Conservation (phyloP, 2,329 filamentous ascomycete genomes). For the Acrodontium crateriforme region DNA sequence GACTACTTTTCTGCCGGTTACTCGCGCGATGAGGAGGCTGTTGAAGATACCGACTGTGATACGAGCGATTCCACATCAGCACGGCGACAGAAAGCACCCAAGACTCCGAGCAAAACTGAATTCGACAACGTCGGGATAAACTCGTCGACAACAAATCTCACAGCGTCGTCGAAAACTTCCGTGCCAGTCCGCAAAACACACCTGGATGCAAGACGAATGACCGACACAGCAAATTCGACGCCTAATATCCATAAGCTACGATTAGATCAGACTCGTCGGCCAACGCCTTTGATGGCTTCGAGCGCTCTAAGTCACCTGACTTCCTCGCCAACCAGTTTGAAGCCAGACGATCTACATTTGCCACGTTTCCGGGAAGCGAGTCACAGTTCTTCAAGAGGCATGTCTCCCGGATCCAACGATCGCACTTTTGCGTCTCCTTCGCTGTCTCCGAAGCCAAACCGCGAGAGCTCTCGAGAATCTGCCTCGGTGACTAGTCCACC, state of each 20-base stretch:
- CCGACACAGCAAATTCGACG: conserved; percentile 11
- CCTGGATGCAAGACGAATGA: conserved; percentile 17
- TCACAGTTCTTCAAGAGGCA: conserved; percentile 12
- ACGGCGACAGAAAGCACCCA: conserved; percentile 6
- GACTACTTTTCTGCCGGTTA: conserved; percentile 14
- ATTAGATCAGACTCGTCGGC: conserved; percentile 12
- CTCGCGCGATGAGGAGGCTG: conserved; percentile 8
- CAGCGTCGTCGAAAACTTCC: conserved; percentile 5
- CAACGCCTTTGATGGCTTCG: conserved; percentile 14
- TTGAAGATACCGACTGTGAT: conserved; percentile 14
- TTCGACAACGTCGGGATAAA: too few relatives aligned
- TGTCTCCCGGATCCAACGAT: conserved; percentile 15
- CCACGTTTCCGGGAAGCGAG: conserved; percentile 13
- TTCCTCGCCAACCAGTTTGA: too few relatives aligned
- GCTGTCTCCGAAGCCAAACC: conserved; percentile 3
- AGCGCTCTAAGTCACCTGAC: conserved; percentile 12
- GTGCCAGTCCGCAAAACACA: conserved; percentile 10
- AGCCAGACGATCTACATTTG: conserved; percentile 4
- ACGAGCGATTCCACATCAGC: conserved; percentile 2
- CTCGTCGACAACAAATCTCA: conserved; percentile 14
- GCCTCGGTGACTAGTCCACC: too few relatives aligned
- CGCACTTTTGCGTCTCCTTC: conserved; percentile 4
- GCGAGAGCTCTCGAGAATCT: not conserved
- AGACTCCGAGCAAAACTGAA: too few relatives aligned
- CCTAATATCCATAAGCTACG: conserved; percentile 11